Conservation (phyloP, 768 basidiomycete genomes). For the Boletus pseudopeckii region DNA sequence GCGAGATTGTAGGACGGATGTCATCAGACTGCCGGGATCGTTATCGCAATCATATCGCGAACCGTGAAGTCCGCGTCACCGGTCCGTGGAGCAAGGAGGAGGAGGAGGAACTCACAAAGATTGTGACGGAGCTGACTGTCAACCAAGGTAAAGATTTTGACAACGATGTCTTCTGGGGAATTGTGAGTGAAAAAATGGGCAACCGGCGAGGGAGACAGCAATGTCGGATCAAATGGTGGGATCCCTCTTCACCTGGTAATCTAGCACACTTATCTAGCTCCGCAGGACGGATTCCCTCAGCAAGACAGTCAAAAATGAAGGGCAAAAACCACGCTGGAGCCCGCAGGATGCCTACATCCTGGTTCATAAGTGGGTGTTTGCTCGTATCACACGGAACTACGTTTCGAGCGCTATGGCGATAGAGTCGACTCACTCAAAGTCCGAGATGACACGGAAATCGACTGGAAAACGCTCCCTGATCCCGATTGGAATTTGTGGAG, state of each 20-base stretch:
- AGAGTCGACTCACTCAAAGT: slow-evolving; percentile 76
- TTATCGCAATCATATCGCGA: slow-evolving; percentile 77
- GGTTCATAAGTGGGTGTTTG: slow-evolving; percentile 61
- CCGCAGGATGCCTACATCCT: slow-evolving; percentile 75
- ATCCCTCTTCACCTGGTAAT: slow-evolving; percentile 6
- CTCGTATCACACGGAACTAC: background rate
- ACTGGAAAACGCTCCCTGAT: slow-evolving; percentile 78
- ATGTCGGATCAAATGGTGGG: slow-evolving; percentile 85
- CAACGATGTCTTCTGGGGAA: slow-evolving; percentile 81
- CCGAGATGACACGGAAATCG: slow-evolving; percentile 77
- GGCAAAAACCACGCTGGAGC: slow-evolving; percentile 69
- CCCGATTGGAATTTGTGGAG: slow-evolving; percentile 83
- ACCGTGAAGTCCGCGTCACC: slow-evolving; percentile 56
- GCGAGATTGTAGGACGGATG: slow-evolving; percentile 66
- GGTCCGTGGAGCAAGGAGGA: slow-evolving; percentile 82
- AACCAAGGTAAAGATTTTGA: slow-evolving; percentile 70
- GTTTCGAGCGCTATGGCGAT: slow-evolving; percentile 1
- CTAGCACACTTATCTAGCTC: background rate
- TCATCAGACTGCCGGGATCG: slow-evolving; percentile 82
- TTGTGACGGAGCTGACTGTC: slow-evolving; percentile 73
- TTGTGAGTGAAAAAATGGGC: slow-evolving; percentile 74
- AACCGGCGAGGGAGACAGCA: slow-evolving; percentile 74
- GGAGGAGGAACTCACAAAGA: slow-evolving; percentile 67
- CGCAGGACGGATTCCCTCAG: slow-evolving; percentile 73
- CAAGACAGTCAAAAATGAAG: slow-evolving; percentile 69